Base-by-base conservation (phyloP, 2,329 filamentous ascomycete genomes). In the Verticillium dahliae region DNA sequence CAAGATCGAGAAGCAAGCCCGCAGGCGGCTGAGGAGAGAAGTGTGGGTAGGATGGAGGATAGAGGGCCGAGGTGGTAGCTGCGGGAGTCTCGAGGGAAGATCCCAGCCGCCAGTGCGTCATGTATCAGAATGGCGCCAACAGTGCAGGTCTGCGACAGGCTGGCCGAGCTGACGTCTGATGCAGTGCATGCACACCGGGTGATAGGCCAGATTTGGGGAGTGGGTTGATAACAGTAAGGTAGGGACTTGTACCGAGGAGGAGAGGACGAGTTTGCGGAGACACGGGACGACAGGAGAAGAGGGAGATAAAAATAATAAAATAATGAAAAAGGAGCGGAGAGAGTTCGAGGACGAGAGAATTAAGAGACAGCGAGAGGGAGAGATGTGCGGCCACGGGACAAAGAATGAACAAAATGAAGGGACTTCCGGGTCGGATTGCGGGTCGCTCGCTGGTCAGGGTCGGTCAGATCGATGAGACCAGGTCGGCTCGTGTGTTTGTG, bases 41-140 rank as follows among this genome's bases (percentile, higher is more conserved):
- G 27, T 27, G 62, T 58, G 62, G 59, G 37, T 55, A 37, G 5
- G 39, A 41, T n/a, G 39, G 56, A 56, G 45, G 59, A 61, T 37
- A 62, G 61, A 61, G 62, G 57, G 61, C 61, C 59, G 64, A 58
- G 62, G 58, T 58, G 56, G 58, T 57, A 62, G 62, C 62, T 65
- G 60, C 59, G 54, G 55, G 33, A 59, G 57, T 35, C 57, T 61
- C 61, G 62, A 64, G 59, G 64, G 63, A 39, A 59, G 57, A 64
- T 60, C 64, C 64, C 58, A 59, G 64, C 64, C 7, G 60, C 57
- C 54, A 56, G 60, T 64, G 64, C 64, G 64, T 65, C 62, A 65
- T 64, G 64, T 64, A 65, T 61, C 62, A 60, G 64, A 59, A 64
- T 59, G 59, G 63, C 64, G 59, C 64, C 57, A 45, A 61, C 45